Evolutionary conservation across 2,329 filamentous ascomycete genomes (phyloP).

Genomic region (Stagonosporopsis chrysanthemi): DNA sequence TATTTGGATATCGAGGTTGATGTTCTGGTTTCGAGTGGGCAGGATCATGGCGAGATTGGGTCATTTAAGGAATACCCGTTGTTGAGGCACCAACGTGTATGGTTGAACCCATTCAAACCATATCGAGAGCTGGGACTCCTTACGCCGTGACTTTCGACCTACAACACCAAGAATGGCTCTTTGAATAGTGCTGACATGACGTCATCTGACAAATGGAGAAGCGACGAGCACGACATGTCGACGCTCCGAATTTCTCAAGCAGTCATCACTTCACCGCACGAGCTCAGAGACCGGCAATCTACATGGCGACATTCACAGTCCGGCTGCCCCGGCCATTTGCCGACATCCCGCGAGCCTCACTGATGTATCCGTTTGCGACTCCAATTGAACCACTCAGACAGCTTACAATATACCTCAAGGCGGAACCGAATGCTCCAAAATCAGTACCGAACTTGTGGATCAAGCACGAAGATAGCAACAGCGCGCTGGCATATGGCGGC

Average conservation of each 20-base stretch:
- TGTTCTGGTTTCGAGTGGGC: constrained; percentile 10
- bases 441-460: constrained; percentile 11
- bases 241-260: neutral
- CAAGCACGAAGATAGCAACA: constrained; percentile 19
- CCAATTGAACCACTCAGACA: constrained; percentile 10
- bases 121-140: constrained; percentile 16
- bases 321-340: constrained; percentile 8
- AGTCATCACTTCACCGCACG: neutral
- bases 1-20: constrained; percentile 18
- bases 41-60: constrained; percentile 12
- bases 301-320: constrained; percentile 1
- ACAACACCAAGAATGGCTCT: neutral
- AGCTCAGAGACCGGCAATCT: neutral
- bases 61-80: constrained; percentile 6
- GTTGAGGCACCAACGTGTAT: constrained; percentile 14
- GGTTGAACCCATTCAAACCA: constrained; percentile 18
- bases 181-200: constrained; percentile 6
- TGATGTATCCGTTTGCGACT: constrained; percentile 10
- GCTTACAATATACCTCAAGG: constrained; percentile 6
- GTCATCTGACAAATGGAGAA: constrained; percentile 8
- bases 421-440: neutral
- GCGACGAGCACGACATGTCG: neutral
- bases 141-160: neutral
- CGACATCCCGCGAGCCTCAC: constrained; percentile 6
- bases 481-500: constrained; percentile 16